Percentiles rank a stretch among this genome's conserved stretches.
Evolutionary conservation across 2,329 filamentous ascomycete genomes (phyloP).

Genomic region (Colletotrichum sp.): DNA sequence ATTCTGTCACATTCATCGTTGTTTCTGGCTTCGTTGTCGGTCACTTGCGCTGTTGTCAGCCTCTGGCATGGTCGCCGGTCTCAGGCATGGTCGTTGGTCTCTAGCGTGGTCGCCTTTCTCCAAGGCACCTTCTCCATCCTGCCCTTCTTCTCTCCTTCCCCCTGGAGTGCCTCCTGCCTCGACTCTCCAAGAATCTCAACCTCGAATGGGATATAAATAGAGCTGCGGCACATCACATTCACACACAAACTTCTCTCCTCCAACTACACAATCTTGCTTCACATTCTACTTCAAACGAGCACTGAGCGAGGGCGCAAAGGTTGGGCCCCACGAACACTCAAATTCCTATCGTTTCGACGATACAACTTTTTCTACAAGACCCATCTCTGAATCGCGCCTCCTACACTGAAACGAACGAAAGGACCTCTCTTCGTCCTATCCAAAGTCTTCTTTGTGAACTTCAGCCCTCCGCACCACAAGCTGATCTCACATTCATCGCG

Average conservation of each 20-base stretch:
- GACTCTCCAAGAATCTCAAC: not conserved
- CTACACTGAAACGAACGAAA: not conserved
- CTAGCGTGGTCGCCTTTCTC: not conserved
- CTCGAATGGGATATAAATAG: accelerated
- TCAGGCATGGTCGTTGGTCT: not conserved
- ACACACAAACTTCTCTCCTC: not conserved
- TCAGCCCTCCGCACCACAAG: not conserved
- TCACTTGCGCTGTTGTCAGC: not conserved
- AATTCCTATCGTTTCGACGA: accelerated
- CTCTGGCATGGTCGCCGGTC: not conserved
- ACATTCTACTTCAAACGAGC: not conserved
- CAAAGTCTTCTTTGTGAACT: not conserved
- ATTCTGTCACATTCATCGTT: not conserved
- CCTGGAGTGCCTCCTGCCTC: not conserved
- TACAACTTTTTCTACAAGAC: not conserved
- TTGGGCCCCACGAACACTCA: not conserved
- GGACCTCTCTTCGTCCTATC: not conserved
- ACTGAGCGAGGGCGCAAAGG: not conserved
- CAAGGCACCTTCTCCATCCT: not conserved
- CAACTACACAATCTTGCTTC: not conserved
- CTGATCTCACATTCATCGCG: not conserved
- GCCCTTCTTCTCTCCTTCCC: not conserved
- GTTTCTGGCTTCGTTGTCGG: not conserved
- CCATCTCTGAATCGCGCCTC: accelerated
- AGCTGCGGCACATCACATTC: not conserved